Conservation (phyloP, 2,329 filamentous ascomycete species). For the Didymella pomorum region DNA sequence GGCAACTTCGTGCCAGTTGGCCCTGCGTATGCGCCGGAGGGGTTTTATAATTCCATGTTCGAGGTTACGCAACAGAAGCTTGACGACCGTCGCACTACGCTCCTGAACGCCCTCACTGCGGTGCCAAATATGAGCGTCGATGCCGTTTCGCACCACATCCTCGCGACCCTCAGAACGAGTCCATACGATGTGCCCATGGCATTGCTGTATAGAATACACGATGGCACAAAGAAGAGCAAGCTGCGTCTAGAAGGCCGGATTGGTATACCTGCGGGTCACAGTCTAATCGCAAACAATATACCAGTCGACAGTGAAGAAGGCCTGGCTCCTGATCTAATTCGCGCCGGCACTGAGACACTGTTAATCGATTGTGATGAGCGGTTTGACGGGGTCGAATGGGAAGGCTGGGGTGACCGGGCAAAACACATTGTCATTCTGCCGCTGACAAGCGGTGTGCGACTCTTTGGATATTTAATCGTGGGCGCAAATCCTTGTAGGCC, state of each 20-base stretch:
- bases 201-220: constrained; percentile 40
- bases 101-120: constrained; percentile 44
- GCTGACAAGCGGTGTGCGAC: constrained; percentile 30
- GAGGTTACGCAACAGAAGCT: constrained; percentile 46
- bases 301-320: constrained; percentile 36
- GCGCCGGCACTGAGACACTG: constrained; percentile 32
- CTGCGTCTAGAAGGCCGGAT: constrained; percentile 38
- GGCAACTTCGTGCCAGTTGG: constrained; percentile 45
- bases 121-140: constrained; percentile 33
- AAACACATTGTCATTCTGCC: constrained; percentile 40
- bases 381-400: constrained; percentile 40
- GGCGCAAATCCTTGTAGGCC: constrained; percentile 49
- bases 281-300: constrained; percentile 35
- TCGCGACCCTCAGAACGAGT: constrained; percentile 41
- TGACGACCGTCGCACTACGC: constrained; percentile 42
- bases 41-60: constrained; percentile 45
- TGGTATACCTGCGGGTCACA: constrained; percentile 40
- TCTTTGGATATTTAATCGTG: constrained; percentile 44
- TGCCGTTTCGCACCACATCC: constrained; percentile 36
- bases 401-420: constrained; percentile 38
- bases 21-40: constrained; percentile 36
- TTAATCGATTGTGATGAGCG: constrained; percentile 42
- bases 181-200: constrained; percentile 41
- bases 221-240: constrained; percentile 14
- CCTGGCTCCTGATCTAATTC: constrained; percentile 40